Evolutionary conservation across 257 asterid species (phyloP).

Genomic region (Lithospermum erythrorhizon): DNA sequence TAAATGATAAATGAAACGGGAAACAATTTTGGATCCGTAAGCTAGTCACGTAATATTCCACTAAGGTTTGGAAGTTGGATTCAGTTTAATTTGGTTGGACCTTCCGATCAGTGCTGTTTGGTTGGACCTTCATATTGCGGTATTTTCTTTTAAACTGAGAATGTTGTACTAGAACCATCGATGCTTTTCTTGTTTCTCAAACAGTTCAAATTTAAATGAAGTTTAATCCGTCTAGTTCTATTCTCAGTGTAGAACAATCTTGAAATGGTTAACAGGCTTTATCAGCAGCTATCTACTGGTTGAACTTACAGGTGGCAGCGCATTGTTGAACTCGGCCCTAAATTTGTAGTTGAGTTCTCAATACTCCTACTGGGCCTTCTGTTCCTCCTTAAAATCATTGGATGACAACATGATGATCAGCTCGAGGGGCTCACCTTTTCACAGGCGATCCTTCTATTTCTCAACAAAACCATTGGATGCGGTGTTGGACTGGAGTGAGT

Average conservation of each 20-base stretch:
- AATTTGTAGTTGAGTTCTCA: conserved; percentile 46
- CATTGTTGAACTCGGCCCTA: conserved; percentile 32
- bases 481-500: no score
- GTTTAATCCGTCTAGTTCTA: conserved; percentile 17
- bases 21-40: neutral
- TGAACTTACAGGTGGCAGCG: conserved; percentile 97
- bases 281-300: conserved; percentile 97
- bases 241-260: conserved; percentile 64
- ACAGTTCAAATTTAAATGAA: neutral
- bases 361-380: conserved; percentile 36
- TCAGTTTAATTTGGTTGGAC: neutral
- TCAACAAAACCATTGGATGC: neutral
- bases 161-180: no score
- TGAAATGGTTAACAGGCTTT: conserved; percentile 79
- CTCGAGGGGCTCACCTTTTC: neutral
- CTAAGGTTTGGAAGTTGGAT: neutral
- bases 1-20: neutral
- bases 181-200: neutral
- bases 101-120: neutral
- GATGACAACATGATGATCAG: conserved; percentile 10
- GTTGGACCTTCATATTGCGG: neutral
- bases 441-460: neutral
- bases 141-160: neutral
- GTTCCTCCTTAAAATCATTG: conserved; percentile 38
- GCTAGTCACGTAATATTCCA: neutral